These are phyloP conservation scores for Amaranthus cruentus DNA, from an alignment of 148 eudicot species.

Conservation along the genomic window DNA sequence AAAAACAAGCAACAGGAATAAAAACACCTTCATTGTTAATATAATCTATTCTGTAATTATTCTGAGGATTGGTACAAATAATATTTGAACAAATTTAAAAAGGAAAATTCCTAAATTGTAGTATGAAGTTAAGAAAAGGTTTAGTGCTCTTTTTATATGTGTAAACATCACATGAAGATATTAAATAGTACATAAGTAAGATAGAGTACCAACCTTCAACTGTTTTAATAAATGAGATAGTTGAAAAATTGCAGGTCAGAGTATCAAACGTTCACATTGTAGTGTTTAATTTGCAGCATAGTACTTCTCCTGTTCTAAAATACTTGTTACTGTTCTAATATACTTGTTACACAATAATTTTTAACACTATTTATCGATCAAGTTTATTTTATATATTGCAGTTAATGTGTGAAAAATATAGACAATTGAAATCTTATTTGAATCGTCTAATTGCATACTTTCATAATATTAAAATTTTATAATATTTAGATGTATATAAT, in stretches of 20 bases:
- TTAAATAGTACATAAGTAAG: constrained; percentile 10
- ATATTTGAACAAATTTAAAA: not conserved
- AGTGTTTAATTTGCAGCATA: not conserved
- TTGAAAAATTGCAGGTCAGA: not conserved
- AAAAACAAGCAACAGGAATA: constrained; percentile 15
- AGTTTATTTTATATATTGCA: no score
- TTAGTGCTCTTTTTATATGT: constrained; percentile 3
- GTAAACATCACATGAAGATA: not conserved
- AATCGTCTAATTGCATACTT: no score
- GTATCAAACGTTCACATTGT: constrained; percentile 1
- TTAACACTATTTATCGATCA: no score
- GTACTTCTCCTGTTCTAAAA: no score
- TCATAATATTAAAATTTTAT: no score
- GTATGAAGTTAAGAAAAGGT: not conserved
- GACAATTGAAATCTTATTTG: no score
- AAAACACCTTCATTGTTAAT: not conserved
- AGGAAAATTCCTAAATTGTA: not conserved
- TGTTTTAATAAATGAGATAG: constrained; percentile 15
- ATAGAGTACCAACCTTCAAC: constrained; percentile 25
- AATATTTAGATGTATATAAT: no score
- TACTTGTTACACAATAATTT: no score
- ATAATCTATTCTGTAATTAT: not conserved
- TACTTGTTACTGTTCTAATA: no score
- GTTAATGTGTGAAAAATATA: no score
- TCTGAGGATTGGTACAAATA: not conserved